Base-by-base conservation (phyloP, 2,329 filamentous ascomycete genomes). In the Aspergillus ibericus region DNA sequence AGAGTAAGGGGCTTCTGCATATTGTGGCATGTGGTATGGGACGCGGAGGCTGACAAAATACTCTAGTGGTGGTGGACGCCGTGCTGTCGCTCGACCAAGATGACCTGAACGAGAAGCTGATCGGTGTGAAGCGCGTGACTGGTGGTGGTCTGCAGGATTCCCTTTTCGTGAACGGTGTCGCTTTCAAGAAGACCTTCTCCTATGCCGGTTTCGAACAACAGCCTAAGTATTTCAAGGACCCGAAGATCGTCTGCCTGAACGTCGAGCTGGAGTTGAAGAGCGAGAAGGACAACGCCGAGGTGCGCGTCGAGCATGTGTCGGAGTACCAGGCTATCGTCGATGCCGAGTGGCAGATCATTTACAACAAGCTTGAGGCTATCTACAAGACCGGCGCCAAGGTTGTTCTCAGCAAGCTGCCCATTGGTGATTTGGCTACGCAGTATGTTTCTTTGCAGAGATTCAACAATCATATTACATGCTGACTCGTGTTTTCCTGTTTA, bases 241-340 rank as follows among this genome's bases (percentile, higher is more conserved):
- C 95, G 61, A 96, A 96, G 83, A 96, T 99, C 68, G 91, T 97
- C 61, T 98, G 93, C 79, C 81, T 99, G 68, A 99, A 98, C 76
- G 95, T 99, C 68, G 95, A 99, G 80, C 84, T 99, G 62, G 95
- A 99, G 81, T 83, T 99, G 68, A 99, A 99, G 87, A 93, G 91
- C 62, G 95, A 99, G 78, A 99, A 97, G 84, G 95, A 99, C 81
- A 99, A 99, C 72, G 95, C 95, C 59, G 95, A 99, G 81, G 92
- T 99, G 63, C 89, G 95, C 59, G 93, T 99, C 59, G 95, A 98
- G 80, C 93, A 98, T 78, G 95, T 99, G 53, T 96, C 93, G 18
- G 95, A 99, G 80, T 99, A 99, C 82, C 95, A 99, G 81, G 95
- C 95, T 63, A 97, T 99, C 68, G 95, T 99, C 74, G 95, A 99